Percentiles rank a stretch among this genome's conserved stretches.
Evolutionary conservation across 1,284 basidiomycete species (phyloP).

Genomic region (Blastosporella zonata): DNA sequence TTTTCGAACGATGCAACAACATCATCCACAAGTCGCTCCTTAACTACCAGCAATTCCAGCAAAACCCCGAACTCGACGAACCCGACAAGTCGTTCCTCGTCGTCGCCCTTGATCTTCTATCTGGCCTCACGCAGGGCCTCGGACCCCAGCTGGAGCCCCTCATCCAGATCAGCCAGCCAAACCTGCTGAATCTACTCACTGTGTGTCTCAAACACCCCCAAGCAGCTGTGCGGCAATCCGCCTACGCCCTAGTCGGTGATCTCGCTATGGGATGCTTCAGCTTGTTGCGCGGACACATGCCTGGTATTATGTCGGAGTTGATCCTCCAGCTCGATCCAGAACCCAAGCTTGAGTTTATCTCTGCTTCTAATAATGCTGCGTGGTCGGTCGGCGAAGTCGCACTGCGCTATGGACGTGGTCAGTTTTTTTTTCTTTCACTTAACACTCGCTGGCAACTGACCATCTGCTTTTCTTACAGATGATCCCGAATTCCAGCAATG

Average conservation of each 20-base stretch:
- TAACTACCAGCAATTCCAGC: slow-evolving; percentile 80
- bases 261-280: slow-evolving; percentile 95
- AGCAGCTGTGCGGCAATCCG: slow-evolving; percentile 93
- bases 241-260: slow-evolving; percentile 96
- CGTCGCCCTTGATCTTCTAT: slow-evolving; percentile 93
- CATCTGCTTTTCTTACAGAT: slow-evolving; percentile 38
- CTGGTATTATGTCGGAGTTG: slow-evolving; percentile 87
- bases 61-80: slow-evolving; percentile 86
- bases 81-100: slow-evolving; percentile 96
- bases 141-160: slow-evolving; percentile 74
- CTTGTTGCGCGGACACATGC: slow-evolving; percentile 81
- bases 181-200: slow-evolving; percentile 75
- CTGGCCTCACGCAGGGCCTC: slow-evolving; percentile 94
- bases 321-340: slow-evolving; percentile 90
- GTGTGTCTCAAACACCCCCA: slow-evolving; percentile 93
- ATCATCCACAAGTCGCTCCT: slow-evolving; percentile 84
- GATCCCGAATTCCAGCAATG: slow-evolving; percentile 86
- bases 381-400: slow-evolving; percentile 99
- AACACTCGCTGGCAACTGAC: slow-evolving; percentile 9
- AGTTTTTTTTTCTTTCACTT: slow-evolving; percentile 22
- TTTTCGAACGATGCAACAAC: slow-evolving; percentile 89
- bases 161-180: slow-evolving; percentile 69
- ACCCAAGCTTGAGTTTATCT: slow-evolving; percentile 88
- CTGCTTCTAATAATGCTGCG: slow-evolving; percentile 99
- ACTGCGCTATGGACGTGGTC: slow-evolving; percentile 77